Percentiles rank a stretch among this genome's conserved stretches.
Conservation (phyloP, 306 rosid species). For the Corylus heterophylla region DNA sequence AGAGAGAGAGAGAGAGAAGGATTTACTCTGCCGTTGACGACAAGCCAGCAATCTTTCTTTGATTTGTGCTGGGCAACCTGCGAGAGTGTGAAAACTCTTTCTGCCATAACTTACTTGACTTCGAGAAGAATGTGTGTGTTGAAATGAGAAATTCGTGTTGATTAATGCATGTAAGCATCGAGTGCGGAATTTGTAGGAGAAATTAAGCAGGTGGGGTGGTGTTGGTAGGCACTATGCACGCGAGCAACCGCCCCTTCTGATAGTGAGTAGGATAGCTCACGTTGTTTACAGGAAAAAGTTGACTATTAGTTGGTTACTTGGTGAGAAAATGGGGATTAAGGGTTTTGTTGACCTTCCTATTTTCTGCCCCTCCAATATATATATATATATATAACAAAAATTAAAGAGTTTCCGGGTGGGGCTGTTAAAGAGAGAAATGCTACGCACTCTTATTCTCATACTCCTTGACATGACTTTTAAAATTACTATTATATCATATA, state of each 20-base stretch:
- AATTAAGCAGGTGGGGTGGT: background rate
- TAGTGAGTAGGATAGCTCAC: background rate
- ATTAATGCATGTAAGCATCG: background rate
- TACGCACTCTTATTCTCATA: no score
- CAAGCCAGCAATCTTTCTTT: conserved; percentile 51
- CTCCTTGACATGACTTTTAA: no score
- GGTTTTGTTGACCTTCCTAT: background rate
- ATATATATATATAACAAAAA: no score
- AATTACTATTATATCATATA: no score
- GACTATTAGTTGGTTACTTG: background rate
- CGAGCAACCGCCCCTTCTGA: background rate
- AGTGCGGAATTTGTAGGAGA: conserved; percentile 21
- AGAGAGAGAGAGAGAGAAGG: background rate
- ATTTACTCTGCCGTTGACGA: conserved; percentile 57
- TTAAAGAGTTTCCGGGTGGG: no score
- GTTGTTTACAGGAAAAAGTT: background rate
- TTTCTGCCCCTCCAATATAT: no score
- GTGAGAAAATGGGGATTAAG: background rate
- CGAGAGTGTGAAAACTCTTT: conserved; percentile 42
- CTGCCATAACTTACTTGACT: conserved; percentile 33
- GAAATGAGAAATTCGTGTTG: background rate
- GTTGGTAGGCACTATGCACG: background rate
- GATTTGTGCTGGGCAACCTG: conserved; percentile 65
- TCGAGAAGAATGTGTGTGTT: background rate
- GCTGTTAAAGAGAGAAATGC: no score